phyloP scores from a whole-genome alignment of 305 asterid genomes.

The Fraxinus nigra region DNA sequence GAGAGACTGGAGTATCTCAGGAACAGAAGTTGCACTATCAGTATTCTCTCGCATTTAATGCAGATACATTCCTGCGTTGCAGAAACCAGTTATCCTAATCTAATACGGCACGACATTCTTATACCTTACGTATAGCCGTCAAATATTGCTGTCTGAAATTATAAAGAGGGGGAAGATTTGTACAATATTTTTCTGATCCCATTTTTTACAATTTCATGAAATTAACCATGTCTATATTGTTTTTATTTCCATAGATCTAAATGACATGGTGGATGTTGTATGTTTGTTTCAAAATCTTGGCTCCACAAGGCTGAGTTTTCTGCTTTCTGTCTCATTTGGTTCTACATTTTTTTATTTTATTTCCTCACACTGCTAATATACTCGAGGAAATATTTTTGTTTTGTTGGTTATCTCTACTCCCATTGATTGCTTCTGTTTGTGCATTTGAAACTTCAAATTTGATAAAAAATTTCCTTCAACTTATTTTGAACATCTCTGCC shows the following conservation, averaged over 20 bases:
- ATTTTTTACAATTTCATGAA: not conserved
- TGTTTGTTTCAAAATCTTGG: not conserved
- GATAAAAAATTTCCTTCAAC: not conserved
- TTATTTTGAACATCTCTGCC: not conserved
- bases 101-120: not conserved
- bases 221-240: not conserved
- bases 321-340: not conserved
- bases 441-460: not conserved
- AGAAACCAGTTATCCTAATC: not conserved
- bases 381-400: not conserved
- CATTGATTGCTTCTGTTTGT: not conserved
- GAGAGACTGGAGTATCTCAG: not conserved
- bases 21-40: not conserved
- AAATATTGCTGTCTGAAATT: conserved; percentile 1
- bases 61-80: not conserved
- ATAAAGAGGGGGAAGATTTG: not conserved
- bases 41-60: not conserved
- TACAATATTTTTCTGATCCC: not conserved
- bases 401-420: not conserved
- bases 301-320: not conserved
- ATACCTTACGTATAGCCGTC: not conserved
- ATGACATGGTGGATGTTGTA: not conserved
- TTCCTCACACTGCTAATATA: not conserved
- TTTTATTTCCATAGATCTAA: not conserved
- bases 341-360: not conserved